phyloP scores from a whole-genome alignment of 2,329 filamentous ascomycete genomes.

The Leptosphaerulina australis region DNA sequence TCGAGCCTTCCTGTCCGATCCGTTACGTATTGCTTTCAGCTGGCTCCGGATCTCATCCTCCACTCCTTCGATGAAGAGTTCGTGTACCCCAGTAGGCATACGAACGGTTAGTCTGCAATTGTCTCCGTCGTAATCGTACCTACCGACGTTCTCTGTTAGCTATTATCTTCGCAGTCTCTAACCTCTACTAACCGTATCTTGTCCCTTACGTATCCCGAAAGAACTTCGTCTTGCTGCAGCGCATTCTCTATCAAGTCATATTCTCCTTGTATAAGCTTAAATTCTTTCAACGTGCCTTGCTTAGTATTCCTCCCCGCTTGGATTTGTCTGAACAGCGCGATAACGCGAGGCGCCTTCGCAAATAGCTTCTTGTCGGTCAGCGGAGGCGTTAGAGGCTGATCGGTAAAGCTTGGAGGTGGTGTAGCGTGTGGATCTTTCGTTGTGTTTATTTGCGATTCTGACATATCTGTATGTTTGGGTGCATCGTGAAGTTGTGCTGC shows the following conservation, averaged over 20 bases:
- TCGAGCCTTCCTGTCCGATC: slow-evolving; percentile 19
- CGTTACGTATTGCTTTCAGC: slow-evolving; percentile 26
- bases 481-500: background rate
- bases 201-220: slow-evolving; percentile 22
- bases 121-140: background rate
- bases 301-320: slow-evolving; percentile 21
- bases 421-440: slow-evolving; percentile 20
- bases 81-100: slow-evolving; percentile 30
- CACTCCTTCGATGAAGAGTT: slow-evolving; percentile 24
- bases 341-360: slow-evolving; percentile 20
- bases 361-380: slow-evolving; percentile 27
- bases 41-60: slow-evolving; percentile 28
- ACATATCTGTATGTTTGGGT: slow-evolving; percentile 19
- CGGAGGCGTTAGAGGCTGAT: slow-evolving; percentile 29
- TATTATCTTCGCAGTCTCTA: background rate
- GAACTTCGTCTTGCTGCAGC: slow-evolving; percentile 19
- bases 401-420: slow-evolving; percentile 24
- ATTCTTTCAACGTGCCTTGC: slow-evolving; percentile 20
- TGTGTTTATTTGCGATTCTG: slow-evolving; percentile 9
- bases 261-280: slow-evolving; percentile 26
- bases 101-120: slow-evolving; percentile 22
- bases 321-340: slow-evolving; percentile 27
- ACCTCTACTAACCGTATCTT: slow-evolving; percentile 24
- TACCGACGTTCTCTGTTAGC: too few species aligned
- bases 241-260: slow-evolving; percentile 22